phyloP scores from a whole-genome alignment of 2,329 filamentous ascomycete genomes.

The Kalaharituber pfeilii region DNA sequence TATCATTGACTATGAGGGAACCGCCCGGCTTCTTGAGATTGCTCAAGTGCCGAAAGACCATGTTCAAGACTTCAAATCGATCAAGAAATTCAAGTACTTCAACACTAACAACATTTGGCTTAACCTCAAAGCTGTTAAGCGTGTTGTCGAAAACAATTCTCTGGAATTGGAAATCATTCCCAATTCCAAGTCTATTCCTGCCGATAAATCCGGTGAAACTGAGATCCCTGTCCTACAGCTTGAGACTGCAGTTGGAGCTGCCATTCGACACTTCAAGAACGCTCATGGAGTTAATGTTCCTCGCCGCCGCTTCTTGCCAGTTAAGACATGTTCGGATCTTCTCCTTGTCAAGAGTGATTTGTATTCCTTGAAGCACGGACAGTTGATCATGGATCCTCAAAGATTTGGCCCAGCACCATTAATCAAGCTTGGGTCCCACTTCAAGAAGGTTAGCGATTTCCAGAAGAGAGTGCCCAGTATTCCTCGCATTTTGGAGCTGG shows the following conservation, averaged over 20 bases:
- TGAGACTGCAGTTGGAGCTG: slow-evolving; percentile 94
- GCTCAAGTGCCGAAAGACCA: slow-evolving; percentile 99
- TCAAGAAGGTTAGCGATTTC: slow-evolving; percentile 99
- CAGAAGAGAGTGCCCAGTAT: slow-evolving; percentile 74
- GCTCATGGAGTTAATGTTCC: slow-evolving; percentile 98
- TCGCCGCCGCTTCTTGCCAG: slow-evolving; percentile 90
- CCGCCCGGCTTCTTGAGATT: slow-evolving; percentile 90
- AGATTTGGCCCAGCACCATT: slow-evolving; percentile 92
- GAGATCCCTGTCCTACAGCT: slow-evolving; percentile 96
- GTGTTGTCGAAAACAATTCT: slow-evolving; percentile 95
- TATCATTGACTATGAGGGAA: slow-evolving; percentile 98
- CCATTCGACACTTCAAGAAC: slow-evolving; percentile 97
- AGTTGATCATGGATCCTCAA: slow-evolving; percentile 90
- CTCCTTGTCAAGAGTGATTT: slow-evolving; percentile 99
- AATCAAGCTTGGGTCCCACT: slow-evolving; percentile 97
- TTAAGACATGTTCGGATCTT: slow-evolving; percentile 98
- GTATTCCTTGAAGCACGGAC: slow-evolving; percentile 96
- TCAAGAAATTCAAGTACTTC: slow-evolving; percentile 99
- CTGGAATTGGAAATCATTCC: slow-evolving; percentile 99
- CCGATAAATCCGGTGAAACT: slow-evolving; percentile 98
- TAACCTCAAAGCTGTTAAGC: slow-evolving; percentile 93
- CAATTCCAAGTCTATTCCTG: slow-evolving; percentile 95
- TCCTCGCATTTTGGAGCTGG: slow-evolving; percentile 77
- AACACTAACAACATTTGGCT: slow-evolving; percentile 99
- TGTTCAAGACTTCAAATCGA: slow-evolving; percentile 99